Percentiles rank a stretch among this genome's conserved stretches.
phyloP scores from a whole-genome alignment of 78 protist species.

The Dictyostelium purpureum region DNA sequence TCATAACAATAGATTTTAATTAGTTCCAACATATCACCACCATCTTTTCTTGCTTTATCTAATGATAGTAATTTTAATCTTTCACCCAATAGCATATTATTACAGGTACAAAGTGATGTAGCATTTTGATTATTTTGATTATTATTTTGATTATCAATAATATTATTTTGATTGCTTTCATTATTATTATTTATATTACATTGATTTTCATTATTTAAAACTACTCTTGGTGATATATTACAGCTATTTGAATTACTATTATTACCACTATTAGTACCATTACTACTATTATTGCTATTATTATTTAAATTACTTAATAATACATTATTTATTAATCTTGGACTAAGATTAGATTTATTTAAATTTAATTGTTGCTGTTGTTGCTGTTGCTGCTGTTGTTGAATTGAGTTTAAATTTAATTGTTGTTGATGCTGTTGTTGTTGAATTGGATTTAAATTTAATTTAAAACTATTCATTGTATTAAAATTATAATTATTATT shows the following conservation, averaged over 20 bases:
- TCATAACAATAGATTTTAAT: constrained; percentile 30
- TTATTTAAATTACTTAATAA: too few species aligned
- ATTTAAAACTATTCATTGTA: background rate
- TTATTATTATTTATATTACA: background rate
- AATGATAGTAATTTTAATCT: constrained; percentile 22
- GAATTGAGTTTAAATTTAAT: too few species aligned
- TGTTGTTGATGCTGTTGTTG: background rate
- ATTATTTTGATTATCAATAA: background rate
- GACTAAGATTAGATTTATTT: background rate
- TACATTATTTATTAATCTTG: background rate
- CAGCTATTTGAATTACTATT: background rate
- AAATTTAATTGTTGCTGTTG: background rate
- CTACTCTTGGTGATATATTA: background rate
- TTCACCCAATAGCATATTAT: constrained; percentile 32
- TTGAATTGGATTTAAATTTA: too few species aligned
- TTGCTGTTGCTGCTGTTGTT: background rate
- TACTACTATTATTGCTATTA: background rate
- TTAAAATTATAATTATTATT: background rate
- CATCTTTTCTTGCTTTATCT: constrained; percentile 18
- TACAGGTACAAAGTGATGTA: background rate
- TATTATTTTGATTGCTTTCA: background rate
- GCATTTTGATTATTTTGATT: background rate
- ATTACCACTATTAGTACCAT: background rate
- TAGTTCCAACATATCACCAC: background rate
- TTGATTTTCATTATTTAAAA: background rate